Base-by-base conservation (phyloP, 495 filamentous ascomycete species). In the Lentithecium fluviatile region DNA sequence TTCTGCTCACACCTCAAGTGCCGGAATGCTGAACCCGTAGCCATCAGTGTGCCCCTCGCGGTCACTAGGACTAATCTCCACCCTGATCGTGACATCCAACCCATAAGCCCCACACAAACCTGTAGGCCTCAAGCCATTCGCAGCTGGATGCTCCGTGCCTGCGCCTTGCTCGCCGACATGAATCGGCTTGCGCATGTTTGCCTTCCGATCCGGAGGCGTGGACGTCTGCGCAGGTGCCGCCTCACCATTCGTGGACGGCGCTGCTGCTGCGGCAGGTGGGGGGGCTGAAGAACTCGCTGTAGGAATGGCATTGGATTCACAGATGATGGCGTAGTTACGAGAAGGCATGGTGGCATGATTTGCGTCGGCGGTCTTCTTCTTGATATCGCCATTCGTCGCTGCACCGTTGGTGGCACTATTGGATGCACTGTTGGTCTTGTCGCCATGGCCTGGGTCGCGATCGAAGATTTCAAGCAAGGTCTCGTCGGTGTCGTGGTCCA, bases 271-370 rank as follows among this genome's bases (percentile, higher is more conserved):
- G 46, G 46, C 46, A 10, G 61, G 45, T 3, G 57, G 19, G 5
- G 61, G 32, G 17, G 62, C 42, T n/a, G 66, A 53, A n/a, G 53
- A 45, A 43, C 26, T 48, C 15, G 47, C 20, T n/a, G 66, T 52
- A 21, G 64, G 51, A 19, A 25, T 20, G 0, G 56, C 43, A 36
- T 70, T 68, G n/a, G 61, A 68, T 53, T 95, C 90, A 32, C 87
- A 88, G 60, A 97, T 82, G 58, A 86, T 84, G 58, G 91, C 87
- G 71, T 87, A 96, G 75, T 97, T 96, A 52, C 93, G 82, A 43
- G 83, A 85, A 1, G 92, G 92, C 92, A 96, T 96, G 20, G 91
- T 96, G 36, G 87, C 84, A 61, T 87, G 82, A 74, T 96, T 96
- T 62, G 77, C 84, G 1, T 72, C 64, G 0, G 83, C 81, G 17